Percentiles rank a stretch among this genome's conserved stretches.
These are phyloP conservation scores for Chaetomium globosum DNA, from an alignment of 2,329 filamentous ascomycete species.

Conservation along the genomic window DNA sequence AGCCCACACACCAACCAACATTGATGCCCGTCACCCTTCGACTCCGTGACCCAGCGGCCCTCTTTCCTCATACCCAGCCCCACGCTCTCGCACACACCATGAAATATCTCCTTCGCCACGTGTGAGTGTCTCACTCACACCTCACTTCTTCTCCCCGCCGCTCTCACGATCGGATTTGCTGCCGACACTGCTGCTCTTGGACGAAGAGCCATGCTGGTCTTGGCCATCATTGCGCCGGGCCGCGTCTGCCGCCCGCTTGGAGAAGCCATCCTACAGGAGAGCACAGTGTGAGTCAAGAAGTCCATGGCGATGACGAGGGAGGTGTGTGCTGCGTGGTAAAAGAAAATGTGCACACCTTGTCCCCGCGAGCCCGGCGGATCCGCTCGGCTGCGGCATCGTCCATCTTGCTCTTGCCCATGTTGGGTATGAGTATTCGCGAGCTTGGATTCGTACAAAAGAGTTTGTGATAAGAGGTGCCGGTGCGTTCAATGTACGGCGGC, in stretches of 20 bases:
- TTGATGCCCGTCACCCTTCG: background rate
- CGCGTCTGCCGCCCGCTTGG: slow-evolving; percentile 43
- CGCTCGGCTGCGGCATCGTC: slow-evolving; percentile 48
- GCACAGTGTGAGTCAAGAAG: background rate
- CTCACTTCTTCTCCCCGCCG: slow-evolving; percentile 10
- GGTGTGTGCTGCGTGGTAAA: background rate
- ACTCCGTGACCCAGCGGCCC: background rate
- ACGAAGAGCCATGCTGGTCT: slow-evolving; percentile 5
- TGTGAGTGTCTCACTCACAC: slow-evolving; percentile 3
- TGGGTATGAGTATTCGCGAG: slow-evolving; percentile 17
- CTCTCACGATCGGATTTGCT: slow-evolving; percentile 6
- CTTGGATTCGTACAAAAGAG: background rate
- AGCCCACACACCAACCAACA: too few relatives aligned
- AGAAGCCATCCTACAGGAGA: slow-evolving; percentile 43
- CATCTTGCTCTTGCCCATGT: slow-evolving; percentile 47
- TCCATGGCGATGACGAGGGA: background rate
- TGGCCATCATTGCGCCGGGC: slow-evolving; percentile 39
- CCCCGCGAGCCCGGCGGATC: slow-evolving; percentile 48
- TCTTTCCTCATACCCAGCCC: background rate
- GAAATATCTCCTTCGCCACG: background rate
- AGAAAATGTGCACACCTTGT: slow-evolving; percentile 40
- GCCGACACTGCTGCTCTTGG: slow-evolving; percentile 25
- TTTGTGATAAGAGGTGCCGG: background rate
- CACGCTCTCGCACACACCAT: slow-evolving; percentile 1
- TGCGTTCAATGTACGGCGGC: background rate